Evolutionary conservation across 2,329 filamentous ascomycete genomes (phyloP), one percentile per base, ranked within the genome.

Genomic region (Aspergillus sp.): DNA sequence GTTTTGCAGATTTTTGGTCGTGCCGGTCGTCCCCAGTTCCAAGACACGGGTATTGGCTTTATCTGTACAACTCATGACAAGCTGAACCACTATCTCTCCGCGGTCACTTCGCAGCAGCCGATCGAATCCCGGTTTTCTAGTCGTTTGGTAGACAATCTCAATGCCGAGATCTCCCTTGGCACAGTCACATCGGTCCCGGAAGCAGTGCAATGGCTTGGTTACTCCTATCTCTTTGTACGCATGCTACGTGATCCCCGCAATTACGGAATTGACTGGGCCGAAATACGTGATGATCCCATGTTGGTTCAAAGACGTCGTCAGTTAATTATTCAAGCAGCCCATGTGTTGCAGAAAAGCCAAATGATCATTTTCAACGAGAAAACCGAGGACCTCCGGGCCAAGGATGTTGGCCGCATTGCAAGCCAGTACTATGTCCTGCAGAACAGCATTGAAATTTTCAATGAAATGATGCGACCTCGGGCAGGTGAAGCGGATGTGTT

Each of bases 291-390:
- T 54, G 93, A 98, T 57, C 90, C 90, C 0, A 84, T 83, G 46
- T 77, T 98, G 27, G 89, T 96, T 2, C 86, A 93, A 59, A 79
- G 91, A 53, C 82, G 93, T 40, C 82, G 90, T 3, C 84, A 93
- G 52, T 74, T 98, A 41, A 86, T 93, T 42, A 90, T 95, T 36
- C 85, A 95, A 56, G 93, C 93, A 26, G 93, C 93, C 1, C 78
- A 84, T 35, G 87, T 88, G 5, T 72, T 98, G 35, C 90, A 96
- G 60, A 79, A 90, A 60, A 95, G 88, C 55, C 93, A 98, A 68
- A 98, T 98, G 94, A 93, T 98, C 58, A 93, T 98, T 44, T 98
- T 91, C 73, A 96, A 98, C 53, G 93, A 97, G 60, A 81, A 76
- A 12, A 98, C 91, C 0, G 91, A 96, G 54, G 91, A 96, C 58